Percentiles rank a stretch among this genome's conserved stretches.
These are phyloP conservation scores for Fonsecaea monophora DNA, from an alignment of 2,329 filamentous ascomycete species.

Conservation along the genomic window DNA sequence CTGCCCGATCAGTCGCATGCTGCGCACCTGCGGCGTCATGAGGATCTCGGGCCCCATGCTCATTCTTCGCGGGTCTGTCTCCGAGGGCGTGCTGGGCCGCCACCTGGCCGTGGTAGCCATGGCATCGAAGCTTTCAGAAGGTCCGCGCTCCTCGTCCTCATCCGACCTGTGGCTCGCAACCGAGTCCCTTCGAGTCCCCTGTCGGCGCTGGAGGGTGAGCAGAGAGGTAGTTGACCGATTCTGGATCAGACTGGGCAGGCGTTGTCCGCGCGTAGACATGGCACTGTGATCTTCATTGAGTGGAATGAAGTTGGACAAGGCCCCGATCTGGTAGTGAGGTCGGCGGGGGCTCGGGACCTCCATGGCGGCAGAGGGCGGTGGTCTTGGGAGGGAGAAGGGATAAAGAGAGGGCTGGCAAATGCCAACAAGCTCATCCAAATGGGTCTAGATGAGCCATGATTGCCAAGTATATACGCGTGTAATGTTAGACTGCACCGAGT, in stretches of 20 bases:
- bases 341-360: slow-evolving; percentile 26
- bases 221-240: slow-evolving; percentile 37
- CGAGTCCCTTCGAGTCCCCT: slow-evolving; percentile 25
- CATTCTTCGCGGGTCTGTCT: slow-evolving; percentile 35
- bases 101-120: slow-evolving; percentile 36
- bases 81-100: slow-evolving; percentile 18
- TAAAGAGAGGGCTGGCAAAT: background rate
- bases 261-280: slow-evolving; percentile 50
- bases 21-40: slow-evolving; percentile 49
- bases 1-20: slow-evolving; percentile 85
- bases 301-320: slow-evolving; percentile 41
- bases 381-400: background rate
- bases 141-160: slow-evolving; percentile 35
- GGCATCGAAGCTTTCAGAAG: slow-evolving; percentile 20
- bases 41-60: slow-evolving; percentile 39
- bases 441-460: background rate
- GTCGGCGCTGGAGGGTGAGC: slow-evolving; percentile 31
- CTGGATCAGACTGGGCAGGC: slow-evolving; percentile 45
- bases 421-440: slow-evolving; percentile 9
- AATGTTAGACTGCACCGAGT: too few relatives aligned
- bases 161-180: slow-evolving; percentile 32
- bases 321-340: slow-evolving; percentile 36
- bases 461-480: slow-evolving; percentile 1
- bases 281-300: slow-evolving; percentile 46
- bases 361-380: slow-evolving; percentile 8